These are phyloP conservation scores for Hanseniaspora lindneri DNA, from an alignment of 805 yeast species.

Conservation along the genomic window DNA sequence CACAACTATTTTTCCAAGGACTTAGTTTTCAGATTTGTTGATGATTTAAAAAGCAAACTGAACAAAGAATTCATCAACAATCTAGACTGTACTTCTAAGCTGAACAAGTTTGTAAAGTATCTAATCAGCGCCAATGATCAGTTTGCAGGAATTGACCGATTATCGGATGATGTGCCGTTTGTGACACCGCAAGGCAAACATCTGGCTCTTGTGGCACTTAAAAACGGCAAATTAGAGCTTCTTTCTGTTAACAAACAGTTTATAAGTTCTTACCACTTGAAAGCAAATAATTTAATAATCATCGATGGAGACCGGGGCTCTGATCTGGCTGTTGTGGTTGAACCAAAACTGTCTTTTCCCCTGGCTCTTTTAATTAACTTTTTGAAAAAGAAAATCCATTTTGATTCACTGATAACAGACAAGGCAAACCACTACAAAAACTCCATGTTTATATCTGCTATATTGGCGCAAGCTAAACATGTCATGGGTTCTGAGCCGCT, in stretches of 20 bases:
- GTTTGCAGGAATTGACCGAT: constrained; percentile 26
- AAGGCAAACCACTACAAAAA: constrained; percentile 26
- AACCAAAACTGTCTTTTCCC: constrained; percentile 50
- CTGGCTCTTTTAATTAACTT: constrained; percentile 63
- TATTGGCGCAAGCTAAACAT: constrained; percentile 25
- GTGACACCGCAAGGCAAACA: constrained; percentile 12
- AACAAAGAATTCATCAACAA: constrained; percentile 18
- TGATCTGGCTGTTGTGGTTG: constrained; percentile 61
- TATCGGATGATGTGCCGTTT: constrained; percentile 1
- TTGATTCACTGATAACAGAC: constrained; percentile 28
- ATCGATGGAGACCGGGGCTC: constrained; percentile 80
- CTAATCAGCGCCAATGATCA: constrained; percentile 37
- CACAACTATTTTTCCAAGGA: constrained; percentile 45
- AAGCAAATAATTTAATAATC: constrained; percentile 54
- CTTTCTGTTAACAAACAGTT: constrained; percentile 56
- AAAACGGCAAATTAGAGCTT: constrained; percentile 58
- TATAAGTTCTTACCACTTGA: constrained; percentile 29
- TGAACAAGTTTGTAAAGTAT: constrained; percentile 29
- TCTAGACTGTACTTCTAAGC: constrained; percentile 19
- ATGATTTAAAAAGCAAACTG: constrained; percentile 26
- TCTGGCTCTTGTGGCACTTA: constrained; percentile 40
- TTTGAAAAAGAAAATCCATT: constrained; percentile 59
- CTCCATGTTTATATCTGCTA: constrained; percentile 23
- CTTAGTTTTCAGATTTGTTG: constrained; percentile 32
- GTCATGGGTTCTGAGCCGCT: constrained; percentile 5